phyloP scores from a whole-genome alignment of 2,329 filamentous ascomycete genomes.

The Cladosporium velox region DNA sequence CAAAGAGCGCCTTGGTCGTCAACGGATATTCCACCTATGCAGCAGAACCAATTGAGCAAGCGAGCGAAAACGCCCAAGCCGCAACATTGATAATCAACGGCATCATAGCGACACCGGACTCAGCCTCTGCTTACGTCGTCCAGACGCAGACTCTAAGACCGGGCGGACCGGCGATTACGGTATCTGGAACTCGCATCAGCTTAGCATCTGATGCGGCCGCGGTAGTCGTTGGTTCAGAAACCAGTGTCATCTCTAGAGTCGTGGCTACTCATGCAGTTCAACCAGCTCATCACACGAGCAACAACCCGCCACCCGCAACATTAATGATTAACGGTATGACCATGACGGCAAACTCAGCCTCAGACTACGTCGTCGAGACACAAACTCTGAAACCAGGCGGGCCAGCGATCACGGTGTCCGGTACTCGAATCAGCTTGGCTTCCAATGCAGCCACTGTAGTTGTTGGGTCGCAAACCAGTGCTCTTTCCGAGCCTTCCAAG shows the following conservation, averaged over 20 bases:
- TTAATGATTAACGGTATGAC: neutral
- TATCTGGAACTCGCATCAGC: neutral
- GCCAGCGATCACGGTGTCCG: conserved; percentile 16
- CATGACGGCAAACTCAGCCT: neutral
- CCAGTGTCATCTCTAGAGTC: neutral
- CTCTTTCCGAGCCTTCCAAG: neutral
- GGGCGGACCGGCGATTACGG: conserved; percentile 30
- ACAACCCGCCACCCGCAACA: neutral
- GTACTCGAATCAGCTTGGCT: neutral
- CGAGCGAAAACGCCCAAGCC: neutral
- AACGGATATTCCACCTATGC: neutral
- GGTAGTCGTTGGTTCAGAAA: neutral
- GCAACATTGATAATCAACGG: neutral
- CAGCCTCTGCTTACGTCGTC: conserved; percentile 11
- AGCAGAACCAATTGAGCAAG: neutral
- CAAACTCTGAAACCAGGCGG: conserved; percentile 40
- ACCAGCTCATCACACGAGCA: neutral
- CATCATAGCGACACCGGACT: neutral
- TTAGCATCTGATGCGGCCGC: neutral
- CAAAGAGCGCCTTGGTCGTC: neutral
- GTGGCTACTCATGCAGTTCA: neutral
- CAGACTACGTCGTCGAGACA: conserved; percentile 7
- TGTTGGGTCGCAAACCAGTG: neutral
- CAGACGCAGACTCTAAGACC: conserved; percentile 36
- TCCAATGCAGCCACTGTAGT: neutral